phyloP scores from a whole-genome alignment of 2,329 filamentous ascomycete genomes.

The Scedosporium apiospermum region DNA sequence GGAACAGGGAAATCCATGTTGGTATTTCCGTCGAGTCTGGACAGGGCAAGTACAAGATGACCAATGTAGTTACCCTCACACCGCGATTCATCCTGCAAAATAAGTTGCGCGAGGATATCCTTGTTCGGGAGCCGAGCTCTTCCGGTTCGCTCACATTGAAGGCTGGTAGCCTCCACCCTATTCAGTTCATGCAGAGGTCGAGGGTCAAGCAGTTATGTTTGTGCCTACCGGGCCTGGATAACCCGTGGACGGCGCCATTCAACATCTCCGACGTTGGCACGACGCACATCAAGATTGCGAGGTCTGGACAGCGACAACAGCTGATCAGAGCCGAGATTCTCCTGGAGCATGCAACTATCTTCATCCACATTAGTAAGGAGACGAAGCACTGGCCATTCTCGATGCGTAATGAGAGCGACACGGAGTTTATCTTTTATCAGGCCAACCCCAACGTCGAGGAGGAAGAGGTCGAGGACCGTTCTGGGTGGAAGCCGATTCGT shows the following conservation, averaged over 20 bases:
- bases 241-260: slow-evolving; percentile 96
- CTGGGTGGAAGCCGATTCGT: slow-evolving; percentile 83
- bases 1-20: slow-evolving; percentile 75
- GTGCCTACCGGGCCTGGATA: slow-evolving; percentile 88
- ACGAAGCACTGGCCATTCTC: slow-evolving; percentile 97
- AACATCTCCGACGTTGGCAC: slow-evolving; percentile 93
- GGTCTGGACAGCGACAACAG: slow-evolving; percentile 78
- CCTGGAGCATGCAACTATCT: slow-evolving; percentile 88
- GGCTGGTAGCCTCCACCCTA: slow-evolving; percentile 68
- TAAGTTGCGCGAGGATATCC: slow-evolving; percentile 78
- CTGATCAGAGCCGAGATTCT: slow-evolving; percentile 82
- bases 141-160: slow-evolving; percentile 73
- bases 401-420: slow-evolving; percentile 96
- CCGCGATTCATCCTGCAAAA: slow-evolving; percentile 93
- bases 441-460: slow-evolving; percentile 88
- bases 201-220: slow-evolving; percentile 82
- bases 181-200: slow-evolving; percentile 82
- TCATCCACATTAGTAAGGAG: slow-evolving; percentile 82
- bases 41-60: slow-evolving; percentile 95
- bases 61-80: slow-evolving; percentile 86
- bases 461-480: slow-evolving; percentile 72
- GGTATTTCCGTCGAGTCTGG: slow-evolving; percentile 84
- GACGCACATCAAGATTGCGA: slow-evolving; percentile 87
- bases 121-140: slow-evolving; percentile 85
- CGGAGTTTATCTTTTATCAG: slow-evolving; percentile 94